Evolutionary conservation across 768 basidiomycete species (phyloP), one percentile per base, ranked within the genome.

Genomic region (Leccinum barrowsii): DNA sequence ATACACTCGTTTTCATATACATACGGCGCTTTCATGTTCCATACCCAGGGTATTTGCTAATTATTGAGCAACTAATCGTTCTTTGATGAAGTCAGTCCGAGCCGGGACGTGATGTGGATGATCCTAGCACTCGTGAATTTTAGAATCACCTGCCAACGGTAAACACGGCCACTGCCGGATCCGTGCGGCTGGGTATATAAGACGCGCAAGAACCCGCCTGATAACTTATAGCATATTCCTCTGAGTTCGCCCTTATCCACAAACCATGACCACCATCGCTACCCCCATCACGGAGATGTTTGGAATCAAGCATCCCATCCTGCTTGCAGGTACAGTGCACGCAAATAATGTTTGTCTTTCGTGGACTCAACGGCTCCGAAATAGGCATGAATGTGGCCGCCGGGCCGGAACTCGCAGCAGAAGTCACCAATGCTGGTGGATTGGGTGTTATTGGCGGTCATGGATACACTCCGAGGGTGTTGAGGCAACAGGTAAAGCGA

Each of bases 381-480:
- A 42, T 42, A 81, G 82, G 85, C 30, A 85, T 84, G 84, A 85
- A 85, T 61, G 83, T 85, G 15, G 83, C 85, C 19, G 83, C 84
- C 7, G 85, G 85, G 22, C 83, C 94, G 17, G 92, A 94, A 71
- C 84, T 95, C 24, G 94, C 93, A 17, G 94, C 94, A 42, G 94
- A 92, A 40, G 94, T 96, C 57, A 92, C 92, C 47, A 97, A 96
- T 67, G 94, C 93, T 26, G 94, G 94, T 50, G 94, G 94, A 53
- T 65, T 97, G 46, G 94, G 94, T 61, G 92, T 96, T 53, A 92
- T 98, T 60, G 94, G 94, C 37, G 94, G 94, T 55, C 79, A 89
- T 32, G 91, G 91, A 0, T 94, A 89, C 70, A 92, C 92, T 3
- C 90, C 90, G 21, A 90, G 89, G 72, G 79, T 90, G 52, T 80